A percentile compares a stretch with the other conserved stretches of the same genome.
phyloP scores from a whole-genome alignment of 2,329 filamentous ascomycete species.

The Talaromyces sp. region DNA sequence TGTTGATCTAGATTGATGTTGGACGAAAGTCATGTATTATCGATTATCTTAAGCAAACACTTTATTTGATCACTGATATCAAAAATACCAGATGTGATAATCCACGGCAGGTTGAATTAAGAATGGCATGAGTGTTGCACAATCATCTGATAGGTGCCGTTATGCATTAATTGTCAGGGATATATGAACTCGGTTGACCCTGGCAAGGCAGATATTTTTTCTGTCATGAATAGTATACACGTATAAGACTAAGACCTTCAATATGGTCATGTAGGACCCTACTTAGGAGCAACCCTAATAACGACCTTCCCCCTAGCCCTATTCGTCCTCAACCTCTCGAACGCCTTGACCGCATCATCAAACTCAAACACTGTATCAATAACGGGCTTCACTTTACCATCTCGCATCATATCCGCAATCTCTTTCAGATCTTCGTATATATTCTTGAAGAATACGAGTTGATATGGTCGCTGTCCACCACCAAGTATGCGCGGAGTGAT shows the following conservation, averaged over 20 bases:
- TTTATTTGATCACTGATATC: not conserved
- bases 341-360: constrained; percentile 58
- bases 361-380: constrained; percentile 58
- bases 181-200: not conserved
- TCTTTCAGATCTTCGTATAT: constrained; percentile 48
- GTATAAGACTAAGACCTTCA: not conserved
- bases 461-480: constrained; percentile 46
- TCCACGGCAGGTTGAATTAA: not conserved
- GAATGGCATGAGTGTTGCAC: not conserved
- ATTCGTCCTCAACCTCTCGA: constrained; percentile 57
- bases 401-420: constrained; percentile 56
- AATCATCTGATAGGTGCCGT: not conserved
- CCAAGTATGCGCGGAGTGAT: constrained; percentile 51
- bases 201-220: not conserved
- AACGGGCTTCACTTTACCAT: constrained; percentile 58
- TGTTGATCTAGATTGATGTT: not conserved
- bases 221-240: not conserved
- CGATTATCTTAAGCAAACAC: not conserved
- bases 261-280: not conserved
- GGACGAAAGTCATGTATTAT: not conserved
- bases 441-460: constrained; percentile 37
- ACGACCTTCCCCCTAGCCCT: constrained; percentile 62
- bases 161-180: not conserved
- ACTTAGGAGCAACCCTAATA: constrained; percentile 32
- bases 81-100: not conserved